Base-by-base conservation (phyloP, 768 basidiomycete genomes). In the Pleurotus platypus region DNA sequence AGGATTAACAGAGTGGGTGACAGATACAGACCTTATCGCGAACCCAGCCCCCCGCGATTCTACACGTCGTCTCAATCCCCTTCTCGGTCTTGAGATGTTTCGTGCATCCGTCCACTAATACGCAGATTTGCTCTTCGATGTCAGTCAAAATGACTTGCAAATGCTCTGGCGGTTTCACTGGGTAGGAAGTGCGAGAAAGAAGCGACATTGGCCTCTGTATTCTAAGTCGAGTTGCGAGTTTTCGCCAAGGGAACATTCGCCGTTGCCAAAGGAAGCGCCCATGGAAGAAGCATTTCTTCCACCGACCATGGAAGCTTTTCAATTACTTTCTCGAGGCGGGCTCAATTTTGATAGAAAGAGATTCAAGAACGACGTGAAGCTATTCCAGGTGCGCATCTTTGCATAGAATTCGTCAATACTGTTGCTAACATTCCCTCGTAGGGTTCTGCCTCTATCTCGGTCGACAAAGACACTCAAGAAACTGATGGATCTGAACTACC, bases 11-110 rank as follows among this genome's bases (percentile, higher is more conserved):
- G 58, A 40, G 49, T 49, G 26, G 49, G 37, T 15, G 26, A 51
- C 26, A 22, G 16, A 3, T 24, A 69, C 74, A 63, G 59, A 94
- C 96, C 87, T 99, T 99, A 71, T 99, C 97, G 65, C 97, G 79
- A 46, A 98, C 97, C 97, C 97, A 99, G 16, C 97, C 97, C 15
- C 97, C 97, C 9, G 94, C 97, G 47, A 99, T 91, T 62, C 97
- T 81, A 68, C 96, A 96, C 1, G 83, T 79, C 0, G 84, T 86
- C 4, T 71, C 69, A 18, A 84, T 75, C 8, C 77, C 78, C 50
- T 83, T 77, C 35, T 80, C 75, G 56, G 74, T 68, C 57, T 76
- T 78, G 62, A 88, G 72, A 61, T 81, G 72, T 12, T 68, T 71
- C 5, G 87, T 83, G 67, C 90, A 97, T 57, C 87, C 85, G 66